Evolutionary conservation across 768 basidiomycete species (phyloP).

Genomic region (Boletus huronensis): DNA sequence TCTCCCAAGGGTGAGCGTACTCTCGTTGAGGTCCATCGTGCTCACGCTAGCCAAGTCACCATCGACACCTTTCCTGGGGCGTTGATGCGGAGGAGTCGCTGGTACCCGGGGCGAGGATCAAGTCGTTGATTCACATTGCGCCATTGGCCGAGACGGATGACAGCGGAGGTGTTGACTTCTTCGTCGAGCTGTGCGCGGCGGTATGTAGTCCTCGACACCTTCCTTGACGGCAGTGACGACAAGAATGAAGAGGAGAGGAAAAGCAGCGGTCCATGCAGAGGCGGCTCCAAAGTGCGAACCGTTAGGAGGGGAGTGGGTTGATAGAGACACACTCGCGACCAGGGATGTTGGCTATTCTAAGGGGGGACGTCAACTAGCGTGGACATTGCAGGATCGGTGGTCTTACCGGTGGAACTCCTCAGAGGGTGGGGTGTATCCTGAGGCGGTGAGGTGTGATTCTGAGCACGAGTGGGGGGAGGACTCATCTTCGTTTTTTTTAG

Average conservation of each 20-base stretch:
- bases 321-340: constrained; percentile 48
- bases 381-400: not conserved
- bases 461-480: constrained; percentile 12
- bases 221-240: constrained; percentile 92
- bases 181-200: constrained; percentile 86
- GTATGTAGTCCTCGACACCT: constrained; percentile 92
- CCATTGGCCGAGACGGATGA: constrained; percentile 87
- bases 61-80: constrained; percentile 61
- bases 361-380: too few relatives aligned
- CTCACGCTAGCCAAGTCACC: constrained; percentile 39
- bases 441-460: not conserved
- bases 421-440: constrained; percentile 86
- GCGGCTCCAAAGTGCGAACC: constrained; percentile 73
- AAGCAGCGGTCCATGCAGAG: constrained; percentile 72
- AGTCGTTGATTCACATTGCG: constrained; percentile 82
- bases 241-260: constrained; percentile 87
- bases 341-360: too few relatives aligned
- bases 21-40: constrained; percentile 42
- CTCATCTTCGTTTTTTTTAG: too few relatives aligned
- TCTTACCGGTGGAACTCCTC: constrained; percentile 89
- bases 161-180: constrained; percentile 91
- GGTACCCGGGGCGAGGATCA: constrained; percentile 72
- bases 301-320: constrained; percentile 9
- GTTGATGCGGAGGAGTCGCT: constrained; percentile 69
- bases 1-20: constrained; percentile 39